Evolutionary conservation across 768 basidiomycete species (phyloP), one percentile per base, ranked within the genome.

Genomic region (Leccinum variicolor): DNA sequence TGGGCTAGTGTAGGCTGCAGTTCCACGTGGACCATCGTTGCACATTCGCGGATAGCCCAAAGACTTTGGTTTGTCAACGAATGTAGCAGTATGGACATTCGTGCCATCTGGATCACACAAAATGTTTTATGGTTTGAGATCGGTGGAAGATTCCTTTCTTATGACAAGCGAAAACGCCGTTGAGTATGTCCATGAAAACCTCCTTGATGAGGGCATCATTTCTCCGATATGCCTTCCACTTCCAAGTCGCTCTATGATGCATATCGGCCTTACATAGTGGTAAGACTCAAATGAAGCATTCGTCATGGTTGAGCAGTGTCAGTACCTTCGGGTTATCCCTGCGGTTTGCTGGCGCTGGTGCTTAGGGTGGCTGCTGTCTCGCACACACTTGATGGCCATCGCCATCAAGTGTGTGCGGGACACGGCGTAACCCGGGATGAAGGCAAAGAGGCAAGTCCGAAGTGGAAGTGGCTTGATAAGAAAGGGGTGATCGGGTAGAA

Each of bases 311-410:
- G 25, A 25, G 25, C 25, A 25, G 25, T 25, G 25, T 25, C 25
- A 25, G 4, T 25, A 25, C 25, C 4, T 25, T 25, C 25, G 25
- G 4, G 25, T 4, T 25, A 25, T 25, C 25, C 25, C 25, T 25
- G 90, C 82, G 14, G 72, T 63, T 70, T 93, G 90, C 65, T 83
- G 84, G 50, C 76, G 65, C 33, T 79, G 80, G 59, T 84, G 80
- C 50, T 77, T 74, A 47, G 81, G 78, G 55, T 79, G 69, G 25
- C 74, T 75, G 6, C 77, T 75, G 61, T 81, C 80, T 62, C 78
- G 77, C 33, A 91, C 75, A 67, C 89, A 91, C 73, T 94, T 94
- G 73, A 93, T 82, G 39, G 90, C n/a, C n/a, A n/a, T n/a, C n/a
- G n/a, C n/a, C n/a, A n/a, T n/a, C n/a, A n/a, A n/a, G n/a, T n/a